Evolutionary conservation across 306 rosid species (phyloP).

Genomic region (Macrotyloma uniflorum): DNA sequence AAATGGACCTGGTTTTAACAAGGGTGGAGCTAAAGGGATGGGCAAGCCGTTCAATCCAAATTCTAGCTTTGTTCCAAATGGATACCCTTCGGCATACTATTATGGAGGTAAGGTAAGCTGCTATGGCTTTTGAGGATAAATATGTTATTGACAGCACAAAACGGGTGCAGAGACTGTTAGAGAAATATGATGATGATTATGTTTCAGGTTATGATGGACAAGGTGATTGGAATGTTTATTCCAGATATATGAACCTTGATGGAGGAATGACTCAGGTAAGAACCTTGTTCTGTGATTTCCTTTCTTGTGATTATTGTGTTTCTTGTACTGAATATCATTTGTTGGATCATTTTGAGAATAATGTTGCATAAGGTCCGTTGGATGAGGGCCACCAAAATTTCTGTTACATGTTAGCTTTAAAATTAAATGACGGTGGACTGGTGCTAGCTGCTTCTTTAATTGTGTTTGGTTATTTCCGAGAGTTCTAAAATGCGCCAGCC

Average conservation of each 20-base stretch:
- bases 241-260: constrained; percentile 45
- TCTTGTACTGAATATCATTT: neutral
- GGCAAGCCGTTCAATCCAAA: constrained; percentile 55
- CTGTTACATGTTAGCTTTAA: neutral
- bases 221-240: constrained; percentile 47
- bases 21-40: constrained; percentile 33
- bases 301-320: neutral
- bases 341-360: neutral
- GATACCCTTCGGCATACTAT: constrained; percentile 47
- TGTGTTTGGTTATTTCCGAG: neutral
- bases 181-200: neutral
- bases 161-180: neutral
- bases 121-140: neutral
- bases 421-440: neutral
- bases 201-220: constrained; percentile 49
- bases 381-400: neutral
- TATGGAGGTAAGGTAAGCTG: constrained; percentile 66
- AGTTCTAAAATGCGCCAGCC: neutral
- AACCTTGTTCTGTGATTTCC: constrained; percentile 2
- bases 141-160: neutral
- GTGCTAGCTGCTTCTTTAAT: neutral
- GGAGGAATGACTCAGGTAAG: constrained; percentile 57
- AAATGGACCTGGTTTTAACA: constrained; percentile 43
- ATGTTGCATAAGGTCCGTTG: neutral
- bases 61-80: constrained; percentile 41